Conservation (phyloP, 345 rosid species). For the Euclidium syriacum region DNA sequence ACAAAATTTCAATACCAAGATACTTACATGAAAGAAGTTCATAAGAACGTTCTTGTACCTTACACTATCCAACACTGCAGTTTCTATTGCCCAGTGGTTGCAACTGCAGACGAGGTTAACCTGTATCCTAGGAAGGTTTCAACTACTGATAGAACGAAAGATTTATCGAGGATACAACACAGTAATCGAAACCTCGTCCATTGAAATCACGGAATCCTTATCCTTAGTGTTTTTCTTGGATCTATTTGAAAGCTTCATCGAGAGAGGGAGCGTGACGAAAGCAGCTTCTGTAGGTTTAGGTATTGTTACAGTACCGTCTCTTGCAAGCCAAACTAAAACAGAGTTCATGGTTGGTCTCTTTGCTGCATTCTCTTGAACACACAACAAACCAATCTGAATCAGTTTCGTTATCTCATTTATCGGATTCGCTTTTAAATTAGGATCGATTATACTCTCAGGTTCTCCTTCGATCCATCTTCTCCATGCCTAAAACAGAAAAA, state of each 20-base stretch:
- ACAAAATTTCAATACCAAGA: no score
- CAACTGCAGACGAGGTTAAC: neutral
- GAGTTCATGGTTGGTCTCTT: conserved; percentile 49
- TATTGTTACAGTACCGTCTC: conserved; percentile 22
- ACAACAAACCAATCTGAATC: conserved; percentile 48
- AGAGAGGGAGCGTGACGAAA: conserved; percentile 28
- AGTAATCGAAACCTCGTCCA: conserved; percentile 18
- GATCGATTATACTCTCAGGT: conserved; percentile 38
- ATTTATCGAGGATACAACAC: conserved; percentile 17
- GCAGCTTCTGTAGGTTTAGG: conserved; percentile 46
- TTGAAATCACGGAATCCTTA: neutral
- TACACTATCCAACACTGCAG: neutral
- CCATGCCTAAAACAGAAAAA: conserved; percentile 39
- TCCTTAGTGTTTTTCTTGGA: neutral
- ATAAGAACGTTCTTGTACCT: neutral
- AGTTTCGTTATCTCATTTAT: conserved; percentile 38
- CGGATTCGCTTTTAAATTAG: conserved; percentile 22
- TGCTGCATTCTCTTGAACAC: conserved; percentile 47
- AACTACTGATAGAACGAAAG: neutral
- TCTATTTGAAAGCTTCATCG: neutral
- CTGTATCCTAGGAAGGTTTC: neutral
- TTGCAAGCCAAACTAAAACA: conserved; percentile 44
- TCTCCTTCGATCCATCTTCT: conserved; percentile 45
- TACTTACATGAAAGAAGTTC: neutral
- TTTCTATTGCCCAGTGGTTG: no score